Conservation (phyloP, 2,329 filamentous ascomycete genomes). For the Coleophoma eucalyptorum region DNA sequence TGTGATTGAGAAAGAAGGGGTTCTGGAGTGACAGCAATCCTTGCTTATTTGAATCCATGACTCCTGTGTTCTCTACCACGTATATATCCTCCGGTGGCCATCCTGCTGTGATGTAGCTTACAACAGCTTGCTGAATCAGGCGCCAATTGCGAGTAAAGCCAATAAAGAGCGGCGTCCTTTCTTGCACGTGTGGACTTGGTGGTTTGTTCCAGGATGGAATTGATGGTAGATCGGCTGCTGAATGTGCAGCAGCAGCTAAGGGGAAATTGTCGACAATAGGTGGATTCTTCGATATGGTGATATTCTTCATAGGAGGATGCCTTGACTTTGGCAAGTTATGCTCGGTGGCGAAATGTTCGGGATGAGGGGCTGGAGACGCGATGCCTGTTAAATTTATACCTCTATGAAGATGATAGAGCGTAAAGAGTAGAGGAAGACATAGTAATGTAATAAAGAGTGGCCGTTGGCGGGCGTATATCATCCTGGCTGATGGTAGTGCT, state of each 20-base stretch:
- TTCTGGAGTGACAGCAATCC: slow-evolving; percentile 47
- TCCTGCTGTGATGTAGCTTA: slow-evolving; percentile 51
- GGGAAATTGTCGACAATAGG: slow-evolving; percentile 24
- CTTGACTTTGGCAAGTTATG: not conserved
- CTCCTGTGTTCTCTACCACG: slow-evolving; percentile 56
- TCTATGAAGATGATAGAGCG: not conserved
- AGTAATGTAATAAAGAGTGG: not conserved
- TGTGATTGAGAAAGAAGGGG: slow-evolving; percentile 53
- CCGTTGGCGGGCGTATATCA: not conserved
- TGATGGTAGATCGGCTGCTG: slow-evolving; percentile 29
- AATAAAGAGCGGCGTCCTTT: slow-evolving; percentile 46
- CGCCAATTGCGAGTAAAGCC: slow-evolving; percentile 51
- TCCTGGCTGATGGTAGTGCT: not conserved
- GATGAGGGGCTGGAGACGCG: no score
- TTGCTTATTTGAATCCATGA: slow-evolving; percentile 46
- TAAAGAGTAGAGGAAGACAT: not conserved
- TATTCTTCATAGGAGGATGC: slow-evolving; percentile 13
- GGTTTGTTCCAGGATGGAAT: slow-evolving; percentile 40
- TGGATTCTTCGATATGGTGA: slow-evolving; percentile 1
- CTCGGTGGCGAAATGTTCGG: not conserved
- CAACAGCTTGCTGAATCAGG: slow-evolving; percentile 47
- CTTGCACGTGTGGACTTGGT: slow-evolving; percentile 31
- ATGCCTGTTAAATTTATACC: not conserved
- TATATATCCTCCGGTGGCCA: slow-evolving; percentile 55
- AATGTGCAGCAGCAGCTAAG: slow-evolving; percentile 14